These are phyloP conservation scores for Luvunga scandens DNA, from an alignment of 345 rosid species.

Conservation along the genomic window DNA sequence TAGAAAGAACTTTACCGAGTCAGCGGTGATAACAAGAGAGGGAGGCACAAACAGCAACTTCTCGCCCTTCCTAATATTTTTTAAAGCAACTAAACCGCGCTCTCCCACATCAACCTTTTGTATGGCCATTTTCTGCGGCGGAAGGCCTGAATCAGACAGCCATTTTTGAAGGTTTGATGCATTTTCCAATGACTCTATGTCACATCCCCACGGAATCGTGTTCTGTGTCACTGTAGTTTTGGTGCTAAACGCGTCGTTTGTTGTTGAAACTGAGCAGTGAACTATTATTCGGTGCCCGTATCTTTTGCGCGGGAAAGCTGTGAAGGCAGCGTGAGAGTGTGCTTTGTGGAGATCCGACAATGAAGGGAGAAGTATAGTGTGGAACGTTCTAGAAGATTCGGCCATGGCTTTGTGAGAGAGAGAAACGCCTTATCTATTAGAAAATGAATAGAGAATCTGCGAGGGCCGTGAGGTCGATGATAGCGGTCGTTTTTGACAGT, in stretches of 20 bases:
- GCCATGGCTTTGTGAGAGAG: conserved; percentile 45
- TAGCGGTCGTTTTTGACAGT: conserved; percentile 7
- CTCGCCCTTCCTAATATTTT: conserved; percentile 81
- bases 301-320: conserved; percentile 22
- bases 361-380: conserved; percentile 43
- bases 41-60: conserved; percentile 96
- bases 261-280: conserved; percentile 54
- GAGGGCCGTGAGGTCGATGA: not conserved
- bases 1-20: conserved; percentile 52
- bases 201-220: conserved; percentile 66
- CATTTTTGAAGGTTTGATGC: conserved; percentile 74
- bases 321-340: conserved; percentile 14
- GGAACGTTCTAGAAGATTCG: conserved; percentile 55
- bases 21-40: conserved; percentile 71
- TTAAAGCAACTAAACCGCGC: conserved; percentile 84
- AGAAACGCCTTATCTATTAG: conserved; percentile 22
- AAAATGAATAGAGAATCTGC: not conserved
- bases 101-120: conserved; percentile 81
- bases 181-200: conserved; percentile 57
- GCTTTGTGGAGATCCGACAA: conserved; percentile 39
- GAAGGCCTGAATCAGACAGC: conserved; percentile 80
- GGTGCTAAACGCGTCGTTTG: conserved; percentile 22
- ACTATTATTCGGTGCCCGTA: conserved; percentile 10
- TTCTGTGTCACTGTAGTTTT: conserved; percentile 32
- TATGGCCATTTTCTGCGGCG: conserved; percentile 84